A percentile compares a stretch with the other conserved stretches of the same genome.
These are phyloP conservation scores for Eucommia ulmoides DNA, from an alignment of 257 asterid species.

Conservation along the genomic window DNA sequence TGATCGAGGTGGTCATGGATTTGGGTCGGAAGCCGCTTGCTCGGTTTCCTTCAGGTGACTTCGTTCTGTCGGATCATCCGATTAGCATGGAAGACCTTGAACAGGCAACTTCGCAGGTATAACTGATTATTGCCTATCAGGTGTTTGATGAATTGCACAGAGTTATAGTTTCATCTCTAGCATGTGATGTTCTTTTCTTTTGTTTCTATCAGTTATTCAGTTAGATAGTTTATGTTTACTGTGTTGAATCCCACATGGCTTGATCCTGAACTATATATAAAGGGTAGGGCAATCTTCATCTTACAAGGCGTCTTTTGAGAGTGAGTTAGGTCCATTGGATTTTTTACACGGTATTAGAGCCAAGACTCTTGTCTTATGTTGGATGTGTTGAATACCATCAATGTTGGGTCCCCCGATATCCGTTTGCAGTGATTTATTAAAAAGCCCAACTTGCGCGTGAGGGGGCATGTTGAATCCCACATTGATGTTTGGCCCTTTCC, in stretches of 20 bases:
- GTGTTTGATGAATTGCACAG: not conserved
- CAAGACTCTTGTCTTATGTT: too few relatives aligned
- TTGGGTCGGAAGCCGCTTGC: constrained; percentile 93
- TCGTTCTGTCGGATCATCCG: constrained; percentile 54
- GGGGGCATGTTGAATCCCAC: too few relatives aligned
- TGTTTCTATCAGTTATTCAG: not conserved
- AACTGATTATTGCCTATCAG: not conserved
- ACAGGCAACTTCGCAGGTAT: constrained; percentile 62
- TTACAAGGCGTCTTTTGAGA: not conserved
- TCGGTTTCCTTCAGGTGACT: constrained; percentile 86
- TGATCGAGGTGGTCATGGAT: constrained; percentile 95
- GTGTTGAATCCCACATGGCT: not conserved
- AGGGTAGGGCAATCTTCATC: not conserved
- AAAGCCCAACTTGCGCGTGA: too few relatives aligned
- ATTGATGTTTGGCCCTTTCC: too few relatives aligned
- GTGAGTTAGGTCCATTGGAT: not conserved
- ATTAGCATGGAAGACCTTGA: constrained; percentile 61
- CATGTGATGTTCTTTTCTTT: not conserved
- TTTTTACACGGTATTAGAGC: too few relatives aligned
- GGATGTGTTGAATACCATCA: too few relatives aligned
- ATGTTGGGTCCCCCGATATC: too few relatives aligned
- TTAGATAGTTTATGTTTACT: not conserved
- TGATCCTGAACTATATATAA: too few relatives aligned
- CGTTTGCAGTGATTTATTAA: too few relatives aligned
- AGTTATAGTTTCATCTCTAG: not conserved